Conservation (phyloP, 345 rosid genomes). For the Sisymbrium irio region DNA sequence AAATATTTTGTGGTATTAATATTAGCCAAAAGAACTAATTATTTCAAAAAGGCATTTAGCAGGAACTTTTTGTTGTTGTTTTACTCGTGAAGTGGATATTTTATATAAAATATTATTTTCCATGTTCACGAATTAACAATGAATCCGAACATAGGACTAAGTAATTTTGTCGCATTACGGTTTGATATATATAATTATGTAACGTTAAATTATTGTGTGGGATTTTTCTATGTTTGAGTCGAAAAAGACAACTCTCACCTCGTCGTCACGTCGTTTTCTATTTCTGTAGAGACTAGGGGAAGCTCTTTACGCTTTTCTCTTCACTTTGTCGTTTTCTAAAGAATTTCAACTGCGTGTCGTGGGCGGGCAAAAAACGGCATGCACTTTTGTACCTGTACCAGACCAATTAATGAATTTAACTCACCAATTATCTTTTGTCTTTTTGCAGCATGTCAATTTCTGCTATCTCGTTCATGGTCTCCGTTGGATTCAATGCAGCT, state of each 20-base stretch:
- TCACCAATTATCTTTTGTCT: neutral
- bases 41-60: neutral
- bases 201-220: too few species aligned
- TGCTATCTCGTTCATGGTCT: conserved; percentile 59
- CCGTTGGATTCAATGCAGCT: conserved; percentile 75
- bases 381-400: neutral
- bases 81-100: neutral
- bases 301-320: neutral
- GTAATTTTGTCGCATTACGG: neutral
- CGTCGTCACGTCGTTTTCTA: neutral
- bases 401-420: neutral
- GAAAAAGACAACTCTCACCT: conserved; percentile 7
- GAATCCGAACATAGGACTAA: neutral
- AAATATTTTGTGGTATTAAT: neutral
- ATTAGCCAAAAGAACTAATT: neutral
- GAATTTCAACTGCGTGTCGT: neutral
- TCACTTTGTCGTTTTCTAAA: conserved; percentile 11
- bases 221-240: neutral
- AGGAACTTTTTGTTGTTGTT: neutral
- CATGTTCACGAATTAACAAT: neutral
- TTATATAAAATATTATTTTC: neutral
- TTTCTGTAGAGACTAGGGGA: neutral
- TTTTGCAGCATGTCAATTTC: conserved; percentile 56
- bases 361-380: neutral
- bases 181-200: too few species aligned